phyloP scores from a whole-genome alignment of 176 grass and related monocot species.

The Themeda triandra region DNA sequence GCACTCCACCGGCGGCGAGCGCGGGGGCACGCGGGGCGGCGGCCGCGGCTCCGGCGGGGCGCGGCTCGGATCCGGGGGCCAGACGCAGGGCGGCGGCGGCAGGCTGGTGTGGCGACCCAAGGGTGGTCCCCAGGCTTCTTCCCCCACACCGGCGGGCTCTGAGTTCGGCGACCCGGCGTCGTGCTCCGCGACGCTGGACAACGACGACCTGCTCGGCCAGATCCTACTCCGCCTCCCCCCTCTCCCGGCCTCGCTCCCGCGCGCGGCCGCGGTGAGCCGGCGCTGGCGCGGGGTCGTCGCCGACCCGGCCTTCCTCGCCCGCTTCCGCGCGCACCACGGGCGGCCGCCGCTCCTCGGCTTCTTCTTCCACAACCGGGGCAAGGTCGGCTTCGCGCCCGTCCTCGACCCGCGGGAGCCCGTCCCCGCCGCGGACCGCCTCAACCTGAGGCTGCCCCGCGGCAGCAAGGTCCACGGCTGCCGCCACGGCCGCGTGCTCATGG shows the following conservation, averaged over 20 bases:
- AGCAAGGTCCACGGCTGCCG: slow-evolving; percentile 5
- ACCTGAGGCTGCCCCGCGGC: background rate
- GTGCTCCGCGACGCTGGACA: background rate
- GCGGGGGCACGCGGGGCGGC: background rate
- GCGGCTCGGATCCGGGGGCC: background rate
- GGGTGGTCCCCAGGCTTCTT: background rate
- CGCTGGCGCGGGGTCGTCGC: background rate
- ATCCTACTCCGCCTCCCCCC: slow-evolving; percentile 13
- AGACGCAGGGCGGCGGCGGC: background rate
- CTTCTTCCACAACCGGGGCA: background rate
- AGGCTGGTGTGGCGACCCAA: background rate
- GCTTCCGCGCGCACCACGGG: slow-evolving; percentile 11
- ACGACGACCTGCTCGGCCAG: background rate
- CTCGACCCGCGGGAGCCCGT: background rate
- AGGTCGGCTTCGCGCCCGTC: background rate
- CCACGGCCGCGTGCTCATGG: background rate
- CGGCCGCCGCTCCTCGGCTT: background rate
- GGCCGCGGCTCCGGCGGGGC: background rate
- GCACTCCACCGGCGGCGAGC: background rate
- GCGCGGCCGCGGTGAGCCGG: background rate
- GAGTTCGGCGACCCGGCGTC: background rate
- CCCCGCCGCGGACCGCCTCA: background rate
- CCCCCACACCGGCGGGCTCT: background rate
- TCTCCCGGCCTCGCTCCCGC: background rate
- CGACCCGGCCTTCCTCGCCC: background rate